Evolutionary conservation across 345 rosid genomes (phyloP).

Genomic region (Hevea brasiliensis): DNA sequence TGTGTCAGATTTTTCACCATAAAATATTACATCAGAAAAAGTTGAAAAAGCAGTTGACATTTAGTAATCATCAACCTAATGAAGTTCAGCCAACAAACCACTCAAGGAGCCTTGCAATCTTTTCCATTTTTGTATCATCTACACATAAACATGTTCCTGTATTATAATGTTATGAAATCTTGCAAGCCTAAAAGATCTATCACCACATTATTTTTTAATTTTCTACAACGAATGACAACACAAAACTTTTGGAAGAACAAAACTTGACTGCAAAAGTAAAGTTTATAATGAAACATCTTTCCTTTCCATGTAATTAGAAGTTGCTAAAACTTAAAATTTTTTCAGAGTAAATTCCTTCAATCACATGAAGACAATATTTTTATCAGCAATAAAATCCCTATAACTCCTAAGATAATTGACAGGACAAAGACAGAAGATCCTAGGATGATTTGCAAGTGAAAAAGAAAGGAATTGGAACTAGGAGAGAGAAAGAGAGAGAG

Average conservation of each 20-base stretch:
- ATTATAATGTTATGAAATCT: not conserved
- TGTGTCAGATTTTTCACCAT: not conserved
- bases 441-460: not conserved
- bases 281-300: not conserved
- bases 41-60: not conserved
- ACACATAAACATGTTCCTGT: not conserved
- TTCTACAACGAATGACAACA: not conserved
- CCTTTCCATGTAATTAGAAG: not conserved
- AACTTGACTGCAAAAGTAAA: not conserved
- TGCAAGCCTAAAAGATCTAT: not conserved
- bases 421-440: not conserved
- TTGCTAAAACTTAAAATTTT: not conserved
- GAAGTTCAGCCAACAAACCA: not conserved
- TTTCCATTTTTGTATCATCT: not conserved
- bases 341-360: not conserved
- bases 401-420: not conserved
- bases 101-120: not conserved
- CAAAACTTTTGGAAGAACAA: not conserved
- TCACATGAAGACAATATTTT: not conserved
- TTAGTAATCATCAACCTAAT: not conserved
- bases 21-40: not conserved
- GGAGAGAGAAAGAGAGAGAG: not conserved
- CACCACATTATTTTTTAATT: not conserved
- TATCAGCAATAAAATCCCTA: not conserved
- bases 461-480: not conserved